Evolutionary conservation across 2,329 filamentous ascomycete species (phyloP).

Genomic region (Clarireedia sp.): DNA sequence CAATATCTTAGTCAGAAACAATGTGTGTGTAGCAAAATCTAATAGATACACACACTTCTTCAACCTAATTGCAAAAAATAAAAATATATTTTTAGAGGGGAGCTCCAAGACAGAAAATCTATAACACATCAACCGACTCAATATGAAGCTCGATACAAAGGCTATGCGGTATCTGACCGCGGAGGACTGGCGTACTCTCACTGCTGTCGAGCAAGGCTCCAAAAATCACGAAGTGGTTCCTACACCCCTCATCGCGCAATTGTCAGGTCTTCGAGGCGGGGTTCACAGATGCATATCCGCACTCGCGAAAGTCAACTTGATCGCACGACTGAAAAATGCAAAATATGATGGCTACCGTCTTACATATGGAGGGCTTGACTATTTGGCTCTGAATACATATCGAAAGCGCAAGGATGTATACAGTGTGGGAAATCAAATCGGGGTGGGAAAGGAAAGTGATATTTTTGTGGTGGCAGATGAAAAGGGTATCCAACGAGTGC

Average conservation of each 20-base stretch:
- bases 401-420: slow-evolving; percentile 74
- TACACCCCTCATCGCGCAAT: slow-evolving; percentile 76
- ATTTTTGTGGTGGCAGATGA: slow-evolving; percentile 88
- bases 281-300: slow-evolving; percentile 83
- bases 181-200: slow-evolving; percentile 93
- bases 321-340: slow-evolving; percentile 87
- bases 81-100: neutral
- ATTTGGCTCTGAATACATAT: slow-evolving; percentile 89
- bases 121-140: neutral
- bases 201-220: slow-evolving; percentile 86
- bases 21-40: neutral
- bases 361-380: slow-evolving; percentile 94
- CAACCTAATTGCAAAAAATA: neutral
- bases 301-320: slow-evolving; percentile 85
- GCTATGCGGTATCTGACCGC: slow-evolving; percentile 83
- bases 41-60: neutral
- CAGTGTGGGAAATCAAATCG: slow-evolving; percentile 88
- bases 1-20: too few relatives aligned
- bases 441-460: slow-evolving; percentile 95
- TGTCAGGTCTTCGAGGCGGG: slow-evolving; percentile 73
- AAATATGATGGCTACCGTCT: slow-evolving; percentile 96
- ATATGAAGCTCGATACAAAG: slow-evolving; percentile 92
- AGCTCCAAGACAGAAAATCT: neutral
- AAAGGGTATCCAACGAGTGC: slow-evolving; percentile 65
- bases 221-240: slow-evolving; percentile 97